Base-by-base conservation (phyloP, 169 alveolate species). In the Plasmodium adleri region DNA sequence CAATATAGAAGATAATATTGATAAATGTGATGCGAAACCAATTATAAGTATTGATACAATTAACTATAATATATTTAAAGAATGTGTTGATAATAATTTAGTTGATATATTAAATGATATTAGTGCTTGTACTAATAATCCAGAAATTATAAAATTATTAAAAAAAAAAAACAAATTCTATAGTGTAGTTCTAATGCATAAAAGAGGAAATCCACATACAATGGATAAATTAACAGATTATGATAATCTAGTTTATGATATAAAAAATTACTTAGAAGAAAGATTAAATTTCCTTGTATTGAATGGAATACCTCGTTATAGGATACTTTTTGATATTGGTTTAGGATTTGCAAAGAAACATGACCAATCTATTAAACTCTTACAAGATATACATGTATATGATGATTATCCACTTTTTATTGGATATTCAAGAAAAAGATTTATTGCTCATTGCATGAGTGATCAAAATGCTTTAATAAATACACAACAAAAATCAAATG, bases 341-440 rank as follows among this genome's bases (percentile, higher is more conserved):
- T 45, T 78, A 66, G 89, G 89, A 13, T 78, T 78, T 78, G 89
- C 89, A 4, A 78, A 78, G 56, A 78, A 78, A 28, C 89, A 78
- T 45, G 89, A 78, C 43, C 89, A 78, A 12, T 78, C 89, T 1
- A 66, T 78, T 64, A 66, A 78, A 43, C 56, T 78, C 13, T 66
- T 78, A 71, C 68, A 78, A 59, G 32, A 78, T 43, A 78, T 78
- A 50, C 89, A 78, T 24, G 89, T 78, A 64, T 78, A 78, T 52
- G 89, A 78, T 78, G 89, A 78, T 2, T 78, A 66, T 22, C 89
- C 89, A 22, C 89, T 78, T 58, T 64, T 78, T 66, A 68, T 78
- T 78, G 89, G 89, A 3, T 78, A 78, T 59, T 78, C 89, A 71
- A 78, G 89, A 70, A 78, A 78, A 59, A 68, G 89, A 64, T 78